phyloP scores from a whole-genome alignment of 2,329 filamentous ascomycete species.

The Fusarium sp. region DNA sequence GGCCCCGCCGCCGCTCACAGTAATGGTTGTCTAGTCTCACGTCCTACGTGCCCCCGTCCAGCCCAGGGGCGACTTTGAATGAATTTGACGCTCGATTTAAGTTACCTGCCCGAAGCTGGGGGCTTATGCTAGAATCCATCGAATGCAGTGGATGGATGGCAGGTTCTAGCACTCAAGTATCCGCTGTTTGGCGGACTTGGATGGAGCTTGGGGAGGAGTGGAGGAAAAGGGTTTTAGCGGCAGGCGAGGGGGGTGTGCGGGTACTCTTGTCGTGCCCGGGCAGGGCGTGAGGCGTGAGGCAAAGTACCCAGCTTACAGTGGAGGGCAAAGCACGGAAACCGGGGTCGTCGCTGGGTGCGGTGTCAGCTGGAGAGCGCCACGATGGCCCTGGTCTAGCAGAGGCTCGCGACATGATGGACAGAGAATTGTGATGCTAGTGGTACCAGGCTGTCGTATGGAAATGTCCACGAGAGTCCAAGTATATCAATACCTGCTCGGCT shows the following conservation, averaged over 20 bases:
- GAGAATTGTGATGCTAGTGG: conserved; percentile 22
- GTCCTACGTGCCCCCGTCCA: conserved; percentile 8
- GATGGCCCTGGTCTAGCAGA: conserved; percentile 40
- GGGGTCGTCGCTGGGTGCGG: conserved; percentile 35
- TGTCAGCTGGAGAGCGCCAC: conserved; percentile 46
- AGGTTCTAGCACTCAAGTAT: conserved; percentile 34
- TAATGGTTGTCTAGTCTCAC: not conserved
- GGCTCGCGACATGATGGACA: conserved; percentile 28
- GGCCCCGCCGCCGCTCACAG: conserved; percentile 16
- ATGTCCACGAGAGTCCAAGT: conserved; percentile 17
- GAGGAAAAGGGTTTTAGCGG: conserved; percentile 31
- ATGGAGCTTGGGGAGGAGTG: conserved; percentile 32
- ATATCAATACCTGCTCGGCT: conserved; percentile 19
- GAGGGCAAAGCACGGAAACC: conserved; percentile 36
- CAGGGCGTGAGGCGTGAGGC: conserved; percentile 17
- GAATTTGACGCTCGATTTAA: conserved; percentile 24
- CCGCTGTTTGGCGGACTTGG: conserved; percentile 32
- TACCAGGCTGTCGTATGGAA: conserved; percentile 25
- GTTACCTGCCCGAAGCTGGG: conserved; percentile 2
- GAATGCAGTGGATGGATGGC: conserved; percentile 31
- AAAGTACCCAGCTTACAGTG: conserved; percentile 6
- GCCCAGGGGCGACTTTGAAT: conserved; percentile 22
- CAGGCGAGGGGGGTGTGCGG: conserved; percentile 26
- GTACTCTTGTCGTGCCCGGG: not conserved
- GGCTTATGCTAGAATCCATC: conserved; percentile 7